Evolutionary conservation across 768 basidiomycete species (phyloP).

Genomic region (Pholiota molesta): DNA sequence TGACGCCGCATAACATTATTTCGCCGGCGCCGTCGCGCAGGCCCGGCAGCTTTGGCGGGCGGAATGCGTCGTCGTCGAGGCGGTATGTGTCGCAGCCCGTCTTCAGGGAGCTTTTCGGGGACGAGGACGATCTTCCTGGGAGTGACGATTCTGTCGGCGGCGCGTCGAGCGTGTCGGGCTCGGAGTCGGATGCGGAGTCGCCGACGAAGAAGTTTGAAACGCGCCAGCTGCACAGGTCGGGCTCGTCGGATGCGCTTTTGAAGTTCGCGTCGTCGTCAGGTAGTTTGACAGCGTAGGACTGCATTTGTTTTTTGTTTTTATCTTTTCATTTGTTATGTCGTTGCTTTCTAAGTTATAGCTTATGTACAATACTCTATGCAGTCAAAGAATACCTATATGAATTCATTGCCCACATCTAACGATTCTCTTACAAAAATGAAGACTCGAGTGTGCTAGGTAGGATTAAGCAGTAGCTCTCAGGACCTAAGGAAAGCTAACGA

Average conservation of each 20-base stretch:
- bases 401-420: too few relatives aligned
- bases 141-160: conserved; percentile 32
- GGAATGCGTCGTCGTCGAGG: background rate
- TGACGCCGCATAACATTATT: conserved; percentile 67
- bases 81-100: background rate
- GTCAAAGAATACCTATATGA: background rate
- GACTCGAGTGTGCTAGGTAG: too few relatives aligned
- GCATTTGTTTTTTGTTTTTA: background rate
- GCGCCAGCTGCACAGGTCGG: conserved; percentile 21
- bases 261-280: background rate
- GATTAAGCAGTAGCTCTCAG: too few relatives aligned
- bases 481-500: too few relatives aligned
- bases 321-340: background rate
- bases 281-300: background rate
- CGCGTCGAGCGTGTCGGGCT: conserved; percentile 10
- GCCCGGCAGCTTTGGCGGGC: background rate
- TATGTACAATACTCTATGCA: background rate
- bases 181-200: conserved; percentile 28
- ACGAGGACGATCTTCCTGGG: conserved; percentile 16
- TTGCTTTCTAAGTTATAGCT: background rate
- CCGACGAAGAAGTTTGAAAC: conserved; percentile 29
- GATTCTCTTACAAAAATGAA: too few relatives aligned
- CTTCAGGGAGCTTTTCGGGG: conserved; percentile 17
- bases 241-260: conserved; percentile 3
- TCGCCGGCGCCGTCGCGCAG: conserved; percentile 50